Base-by-base conservation (phyloP, 179 eudicot genomes). In the Monotropa hypopitys region DNA sequence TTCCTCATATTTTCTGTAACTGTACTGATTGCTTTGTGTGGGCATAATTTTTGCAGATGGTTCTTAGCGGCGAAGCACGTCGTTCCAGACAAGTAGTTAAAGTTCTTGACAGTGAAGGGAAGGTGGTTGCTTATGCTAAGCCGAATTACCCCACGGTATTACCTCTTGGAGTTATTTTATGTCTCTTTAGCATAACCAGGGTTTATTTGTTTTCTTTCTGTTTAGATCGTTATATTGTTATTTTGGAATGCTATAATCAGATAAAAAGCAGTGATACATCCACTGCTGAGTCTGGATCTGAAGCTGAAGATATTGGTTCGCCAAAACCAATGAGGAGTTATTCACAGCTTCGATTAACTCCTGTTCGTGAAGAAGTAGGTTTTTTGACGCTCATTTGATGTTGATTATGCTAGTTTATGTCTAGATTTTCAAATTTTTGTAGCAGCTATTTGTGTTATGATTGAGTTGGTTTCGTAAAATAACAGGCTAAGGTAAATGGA, bases 281-380 rank as follows among this genome's bases (percentile, higher is more conserved):
- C 68, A 87, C 98, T 47, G 97, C 90, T 5, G 99, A 95, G 77
- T 95, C 99, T 18, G 99, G 99, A 53, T 95, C 99, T 81, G 99
- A 95, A 85, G 99, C 99, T 49, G 99, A 95, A 84, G 98, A 95
- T 81, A 88, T 93, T 78, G 86, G 91, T 77, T 91, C 98, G 21
- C 98, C 99, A 33, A 90, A 91, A 83, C 91, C 91, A 32, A 80
- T 77, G 75, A 84, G 91, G 83, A 93, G 75, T 80, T 93, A 83
- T 74, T 87, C 98, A 53, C 91, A 87, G 74, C 92, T 90, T 81
- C 86, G 90, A 67, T 83, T 95, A 89, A 93, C 98, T 81, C 99
- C 99, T 74, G 99, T 95, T 70, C 96, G 92, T 53, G 99, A 95
- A 85, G 99, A 95, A 93, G 98, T 95, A 82, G 16, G 84, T 74